Base-by-base conservation (phyloP, 371 early-diverging fungal genomes). In the Chytridium lagenaria region DNA sequence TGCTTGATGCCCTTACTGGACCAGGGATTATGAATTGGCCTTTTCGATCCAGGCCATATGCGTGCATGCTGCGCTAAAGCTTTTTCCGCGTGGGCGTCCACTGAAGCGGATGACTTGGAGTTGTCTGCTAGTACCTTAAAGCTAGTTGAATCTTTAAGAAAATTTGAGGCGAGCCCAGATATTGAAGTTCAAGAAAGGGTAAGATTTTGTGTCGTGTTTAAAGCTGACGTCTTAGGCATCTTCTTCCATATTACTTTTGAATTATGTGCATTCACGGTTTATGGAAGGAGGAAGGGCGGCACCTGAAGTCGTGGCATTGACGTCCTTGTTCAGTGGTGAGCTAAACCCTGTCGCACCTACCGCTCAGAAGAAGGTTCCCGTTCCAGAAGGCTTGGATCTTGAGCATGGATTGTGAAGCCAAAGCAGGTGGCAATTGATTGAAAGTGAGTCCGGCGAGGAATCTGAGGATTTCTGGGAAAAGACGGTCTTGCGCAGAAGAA, bases 261-360 rank as follows among this genome's bases (percentile, higher is more conserved):
- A 81, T 0, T 75, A 90, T 30, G 83, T 91, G 26, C 44, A 44
- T 19, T 7, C 7, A 72, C 76, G 44, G 19, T 12, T 19, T 19
- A 38, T 70, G 3, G 69, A 59, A 39, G 65, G 39, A 28, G 36
- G 72, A 44, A 69, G 67, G 1, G 75, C 73, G 22, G 22, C 5
- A 2, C 50, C 33, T 50, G 55, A 19, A 36, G 16, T 64, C 28
- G 40, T 37, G 30, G 70, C 77, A 1, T 84, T 90, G 15, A 76
- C 83, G 12, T 72, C 90, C 10, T 91, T 95, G 77, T 92, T 92
- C 65, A 81, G 82, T 7, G 93, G 92, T 69, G 96, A 95, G 63
- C 83, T 98, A 22, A 95, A 95, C 70, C 97, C 97, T 0, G 96
- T 98, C 0, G 93, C 94, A 1, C 90, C 92, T n/a, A 93, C 91